Conservation (phyloP, 345 rosid genomes). For the Eucalyptus rudis region DNA sequence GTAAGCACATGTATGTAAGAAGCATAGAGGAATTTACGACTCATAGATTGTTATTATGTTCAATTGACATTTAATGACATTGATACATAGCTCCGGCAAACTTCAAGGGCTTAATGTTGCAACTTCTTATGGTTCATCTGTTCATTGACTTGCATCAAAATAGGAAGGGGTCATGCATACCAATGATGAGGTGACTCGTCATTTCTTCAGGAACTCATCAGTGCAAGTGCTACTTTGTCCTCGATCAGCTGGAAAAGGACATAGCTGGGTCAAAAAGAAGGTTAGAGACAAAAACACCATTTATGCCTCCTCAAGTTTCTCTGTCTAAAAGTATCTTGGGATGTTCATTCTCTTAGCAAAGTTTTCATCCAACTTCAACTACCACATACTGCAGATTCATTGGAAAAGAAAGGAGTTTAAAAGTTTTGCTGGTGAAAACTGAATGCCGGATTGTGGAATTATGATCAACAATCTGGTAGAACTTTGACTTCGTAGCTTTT, state of each 20-base stretch:
- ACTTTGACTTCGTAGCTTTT: neutral
- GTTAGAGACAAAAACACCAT: conserved; percentile 23
- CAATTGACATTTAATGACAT: neutral
- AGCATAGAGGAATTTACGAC: neutral
- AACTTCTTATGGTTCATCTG: neutral
- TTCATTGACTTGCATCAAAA: conserved; percentile 1
- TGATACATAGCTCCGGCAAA: neutral
- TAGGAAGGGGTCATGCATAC: conserved; percentile 87
- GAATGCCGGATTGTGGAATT: neutral
- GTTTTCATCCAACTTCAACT: neutral
- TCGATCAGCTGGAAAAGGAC: conserved; percentile 74
- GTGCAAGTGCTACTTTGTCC: conserved; percentile 91
- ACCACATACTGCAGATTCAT: neutral
- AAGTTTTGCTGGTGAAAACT: neutral
- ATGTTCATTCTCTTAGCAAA: neutral
- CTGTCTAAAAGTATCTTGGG: neutral
- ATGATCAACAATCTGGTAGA: neutral
- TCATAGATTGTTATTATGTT: neutral
- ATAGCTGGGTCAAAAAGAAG: conserved; percentile 70
- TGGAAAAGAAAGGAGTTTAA: neutral
- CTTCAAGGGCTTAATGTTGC: neutral
- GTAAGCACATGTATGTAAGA: neutral
- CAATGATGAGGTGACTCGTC: conserved; percentile 82
- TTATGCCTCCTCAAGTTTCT: neutral
- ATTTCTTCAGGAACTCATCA: conserved; percentile 77